Evolutionary conservation across 202 grass and related monocot genomes (phyloP), one percentile per base, ranked within the genome.

Genomic region (Saccharum hybrid): DNA sequence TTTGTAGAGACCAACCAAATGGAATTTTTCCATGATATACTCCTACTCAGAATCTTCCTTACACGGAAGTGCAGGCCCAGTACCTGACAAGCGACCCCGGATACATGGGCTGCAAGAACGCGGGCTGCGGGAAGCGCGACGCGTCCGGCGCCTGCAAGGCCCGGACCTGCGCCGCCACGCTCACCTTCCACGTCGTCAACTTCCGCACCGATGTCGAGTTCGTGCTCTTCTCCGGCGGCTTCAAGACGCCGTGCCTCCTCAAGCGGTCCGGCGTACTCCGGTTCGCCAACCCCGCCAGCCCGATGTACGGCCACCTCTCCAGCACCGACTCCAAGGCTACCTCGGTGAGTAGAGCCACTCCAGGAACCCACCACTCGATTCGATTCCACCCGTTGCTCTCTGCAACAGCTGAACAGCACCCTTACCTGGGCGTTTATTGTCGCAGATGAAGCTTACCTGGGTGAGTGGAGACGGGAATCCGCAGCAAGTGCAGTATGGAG

Each of bases 121-220:
- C 82, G 7, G 43, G 14, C 9, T 97, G 94, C 80, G 73, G 75
- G 33, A 76, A 73, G 69, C 79, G 84, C 31, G 33, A 42, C 70
- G 56, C 56, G 18, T 76, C 85, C 8, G 76, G 84, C 8, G 64
- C 65, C 22, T 92, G 94, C 77, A 11, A 66, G 66, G 28, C 86
- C 54, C 85, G 51, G 36, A 89, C 83, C 21, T 94, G 94, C 86
- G 74, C 83, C 42, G 89, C 87, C 74, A 88, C 81, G 6, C 68
- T 97, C 33, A 86, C 83, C 28, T 97, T 97, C 89, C 94, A 97
- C 72, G 81, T 92, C 52, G 54, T 97, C 85, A 97, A 97, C 91
- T 88, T 94, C 81, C 85, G 94, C 71, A n/a, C n/a, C n/a, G 90
- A 94, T 19, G 75, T 97, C 59, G 91, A 94, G 75, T 97, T 97